Evolutionary conservation across 2,329 filamentous ascomycete species (phyloP).

Genomic region (Rutstroemia sp.): DNA sequence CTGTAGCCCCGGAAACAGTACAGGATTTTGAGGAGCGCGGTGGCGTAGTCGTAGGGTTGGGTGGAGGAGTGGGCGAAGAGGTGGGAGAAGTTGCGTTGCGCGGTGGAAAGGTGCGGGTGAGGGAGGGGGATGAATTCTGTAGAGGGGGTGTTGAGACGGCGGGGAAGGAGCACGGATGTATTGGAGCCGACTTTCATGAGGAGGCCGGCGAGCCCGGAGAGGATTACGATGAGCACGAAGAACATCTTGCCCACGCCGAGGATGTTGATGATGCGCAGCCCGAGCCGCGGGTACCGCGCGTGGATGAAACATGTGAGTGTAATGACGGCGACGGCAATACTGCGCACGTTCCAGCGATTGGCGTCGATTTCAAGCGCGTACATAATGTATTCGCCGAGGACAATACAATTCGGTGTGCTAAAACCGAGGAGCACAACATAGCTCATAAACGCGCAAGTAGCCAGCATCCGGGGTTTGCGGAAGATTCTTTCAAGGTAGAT

Average conservation of each 20-base stretch:
- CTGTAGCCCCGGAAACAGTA: constrained; percentile 49
- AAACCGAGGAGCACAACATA: constrained; percentile 44
- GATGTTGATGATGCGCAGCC: constrained; percentile 40
- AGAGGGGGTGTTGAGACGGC: constrained; percentile 18
- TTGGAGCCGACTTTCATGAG: constrained; percentile 28
- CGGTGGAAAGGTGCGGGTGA: constrained; percentile 22
- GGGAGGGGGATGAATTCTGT: not conserved
- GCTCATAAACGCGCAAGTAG: constrained; percentile 45
- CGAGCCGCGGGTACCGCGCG: constrained; percentile 38
- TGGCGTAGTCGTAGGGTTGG: constrained; percentile 38
- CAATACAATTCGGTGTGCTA: constrained; percentile 44
- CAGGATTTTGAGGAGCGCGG: constrained; percentile 47
- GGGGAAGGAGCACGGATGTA: constrained; percentile 9
- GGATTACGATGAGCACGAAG: constrained; percentile 39
- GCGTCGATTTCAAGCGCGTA: constrained; percentile 36
- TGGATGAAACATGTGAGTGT: constrained; percentile 41
- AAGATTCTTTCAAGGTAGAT: constrained; percentile 48
- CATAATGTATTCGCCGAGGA: constrained; percentile 44
- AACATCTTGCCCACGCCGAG: constrained; percentile 43
- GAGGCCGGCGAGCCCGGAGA: constrained; percentile 35
- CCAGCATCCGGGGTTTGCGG: constrained; percentile 42
- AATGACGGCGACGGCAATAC: constrained; percentile 40
- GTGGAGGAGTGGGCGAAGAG: constrained; percentile 35
- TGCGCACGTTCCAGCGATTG: constrained; percentile 42
- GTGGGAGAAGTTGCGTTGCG: constrained; percentile 35